Conservation (phyloP, 306 rosid species). For the Sicyos baderoa region DNA sequence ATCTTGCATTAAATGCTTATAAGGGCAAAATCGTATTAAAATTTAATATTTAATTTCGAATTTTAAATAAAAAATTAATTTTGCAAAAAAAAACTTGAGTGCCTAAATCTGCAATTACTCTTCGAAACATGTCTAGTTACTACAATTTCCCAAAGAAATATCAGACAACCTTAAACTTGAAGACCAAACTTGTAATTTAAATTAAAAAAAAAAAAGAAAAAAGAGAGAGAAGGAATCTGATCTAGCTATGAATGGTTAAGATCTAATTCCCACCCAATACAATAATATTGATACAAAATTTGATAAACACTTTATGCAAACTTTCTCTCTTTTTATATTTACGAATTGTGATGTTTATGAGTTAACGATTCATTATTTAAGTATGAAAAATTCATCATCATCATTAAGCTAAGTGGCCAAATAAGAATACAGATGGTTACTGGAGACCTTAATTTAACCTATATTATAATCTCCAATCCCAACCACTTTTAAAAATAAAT, state of each 20-base stretch:
- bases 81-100: no score
- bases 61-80: no score
- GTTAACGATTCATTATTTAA: constrained; percentile 7
- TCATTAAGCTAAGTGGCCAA: constrained; percentile 18
- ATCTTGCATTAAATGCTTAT: no score
- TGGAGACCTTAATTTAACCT: constrained; percentile 4
- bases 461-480: background rate
- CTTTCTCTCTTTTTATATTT: background rate
- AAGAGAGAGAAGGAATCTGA: background rate
- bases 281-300: background rate
- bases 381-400: background rate
- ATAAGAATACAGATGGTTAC: constrained; percentile 12
- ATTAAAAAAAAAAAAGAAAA: no score
- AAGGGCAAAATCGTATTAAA: no score
- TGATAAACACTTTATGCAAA: background rate
- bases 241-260: background rate
- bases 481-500: background rate
- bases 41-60: no score
- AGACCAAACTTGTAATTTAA: background rate
- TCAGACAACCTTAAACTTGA: background rate
- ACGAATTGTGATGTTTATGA: constrained; percentile 10
- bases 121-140: no score
- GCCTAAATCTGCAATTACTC: no score
- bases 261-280: constrained; percentile 12
- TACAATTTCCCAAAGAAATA: no score